phyloP scores from a whole-genome alignment of 768 basidiomycete species.

The Asterophora parasitica region DNA sequence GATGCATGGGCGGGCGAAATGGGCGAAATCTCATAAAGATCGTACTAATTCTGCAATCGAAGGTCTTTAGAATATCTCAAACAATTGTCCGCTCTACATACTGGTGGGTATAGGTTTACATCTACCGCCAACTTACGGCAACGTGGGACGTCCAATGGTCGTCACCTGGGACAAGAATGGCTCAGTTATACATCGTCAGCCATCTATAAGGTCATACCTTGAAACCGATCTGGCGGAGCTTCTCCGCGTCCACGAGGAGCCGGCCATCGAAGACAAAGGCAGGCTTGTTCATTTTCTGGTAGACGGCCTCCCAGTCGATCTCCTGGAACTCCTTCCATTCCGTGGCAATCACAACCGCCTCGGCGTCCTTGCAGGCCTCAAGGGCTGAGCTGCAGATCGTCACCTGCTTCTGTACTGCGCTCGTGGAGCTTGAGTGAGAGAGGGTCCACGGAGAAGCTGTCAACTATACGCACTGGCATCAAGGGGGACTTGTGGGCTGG shows the following conservation, averaged over 20 bases:
- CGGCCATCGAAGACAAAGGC: constrained; percentile 97
- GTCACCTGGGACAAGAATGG: constrained; percentile 37
- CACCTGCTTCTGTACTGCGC: constrained; percentile 82
- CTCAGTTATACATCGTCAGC: neutral
- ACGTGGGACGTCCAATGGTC: constrained; percentile 46
- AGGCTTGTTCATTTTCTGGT: constrained; percentile 92
- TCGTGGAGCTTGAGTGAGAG: neutral
- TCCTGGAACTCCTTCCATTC: constrained; percentile 97
- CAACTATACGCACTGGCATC: constrained; percentile 55
- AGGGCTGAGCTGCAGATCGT: constrained; percentile 71
- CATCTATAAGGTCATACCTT: constrained; percentile 42
- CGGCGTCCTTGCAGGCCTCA: constrained; percentile 84
- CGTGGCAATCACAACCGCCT: constrained; percentile 93
- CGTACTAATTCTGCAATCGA: neutral
- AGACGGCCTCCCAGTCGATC: constrained; percentile 87
- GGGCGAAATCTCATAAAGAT: too few relatives aligned
- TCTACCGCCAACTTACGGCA: constrained; percentile 2
- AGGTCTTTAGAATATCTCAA: constrained; percentile 8
- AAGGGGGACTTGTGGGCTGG: constrained; percentile 56
- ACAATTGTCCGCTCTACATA: constrained; percentile 8
- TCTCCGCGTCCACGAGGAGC: constrained; percentile 76
- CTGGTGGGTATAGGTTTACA: constrained; percentile 10
- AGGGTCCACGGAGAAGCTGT: neutral
- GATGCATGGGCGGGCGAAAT: too few relatives aligned
- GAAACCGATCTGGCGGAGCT: constrained; percentile 86